Base-by-base conservation (phyloP, 495 filamentous ascomycete species). In the Jackrogersella minutella region DNA sequence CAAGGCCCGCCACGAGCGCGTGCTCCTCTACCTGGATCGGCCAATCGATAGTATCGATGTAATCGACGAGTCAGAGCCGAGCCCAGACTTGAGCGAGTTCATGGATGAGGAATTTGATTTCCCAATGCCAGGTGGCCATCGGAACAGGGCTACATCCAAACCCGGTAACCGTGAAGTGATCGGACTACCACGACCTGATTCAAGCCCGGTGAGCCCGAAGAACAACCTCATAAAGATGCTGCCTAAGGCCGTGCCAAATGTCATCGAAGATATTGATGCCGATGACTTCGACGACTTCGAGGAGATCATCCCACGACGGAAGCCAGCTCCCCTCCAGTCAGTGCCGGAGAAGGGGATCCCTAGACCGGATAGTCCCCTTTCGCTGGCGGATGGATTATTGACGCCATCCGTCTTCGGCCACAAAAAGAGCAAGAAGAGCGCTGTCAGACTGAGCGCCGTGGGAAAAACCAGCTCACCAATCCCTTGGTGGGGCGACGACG, bases 381-480 rank as follows among this genome's bases (percentile, higher is more conserved):
- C 78, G 2, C 71, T 75, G 4, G 56, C 56, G 4, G 70, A 70
- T 19, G 73, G 52, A 2, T 11, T 70, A 2, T 31, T 76, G 21
- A 58, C 74, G 24, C 61, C 70, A n/a, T 49, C 67, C 14, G 55
- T 47, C 5, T 24, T 55, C 60, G 60, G 68, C 52, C 47, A 70
- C 63, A 64, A 71, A 68, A 69, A 80, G 73, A 72, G 65, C 59
- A 75, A 78, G 58, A 80, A 79, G 69, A 82, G 80, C 67, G 71
- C 74, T 17, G 78, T 78, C 24, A 74, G 81, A 39, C 58, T 83
- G 41, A 83, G 81, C 50, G 81, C 81, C 2, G 79, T 83, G 19
- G 81, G 81, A 11, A 72, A 72, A 28, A 61, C 70, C 16, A 71
- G 58, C 36, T 62, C 74, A 7, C 79, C 79, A 16, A 70, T 75